phyloP scores from a whole-genome alignment of 2,329 filamentous ascomycete genomes.

The Epichloe glyceriae region DNA sequence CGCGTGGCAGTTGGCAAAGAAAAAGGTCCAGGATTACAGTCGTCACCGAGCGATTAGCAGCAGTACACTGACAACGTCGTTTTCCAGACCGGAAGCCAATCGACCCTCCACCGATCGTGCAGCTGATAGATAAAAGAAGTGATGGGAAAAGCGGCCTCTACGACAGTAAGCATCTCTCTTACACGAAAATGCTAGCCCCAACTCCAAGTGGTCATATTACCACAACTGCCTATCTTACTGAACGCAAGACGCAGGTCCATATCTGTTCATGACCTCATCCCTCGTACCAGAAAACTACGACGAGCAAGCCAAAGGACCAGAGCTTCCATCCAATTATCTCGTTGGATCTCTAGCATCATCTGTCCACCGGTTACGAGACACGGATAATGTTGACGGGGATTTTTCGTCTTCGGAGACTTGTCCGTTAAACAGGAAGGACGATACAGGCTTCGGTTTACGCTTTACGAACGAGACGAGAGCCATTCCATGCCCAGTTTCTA shows the following conservation, averaged over 20 bases:
- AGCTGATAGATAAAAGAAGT: slow-evolving; percentile 34
- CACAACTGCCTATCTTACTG: background rate
- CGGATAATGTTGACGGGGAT: slow-evolving; percentile 67
- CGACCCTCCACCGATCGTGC: slow-evolving; percentile 75
- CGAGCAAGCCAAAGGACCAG: slow-evolving; percentile 20
- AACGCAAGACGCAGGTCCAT: slow-evolving; percentile 24
- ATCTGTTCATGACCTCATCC: slow-evolving; percentile 34
- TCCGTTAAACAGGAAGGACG: slow-evolving; percentile 63
- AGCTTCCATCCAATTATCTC: slow-evolving; percentile 35
- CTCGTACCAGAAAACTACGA: slow-evolving; percentile 29
- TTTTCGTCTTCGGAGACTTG: slow-evolving; percentile 85
- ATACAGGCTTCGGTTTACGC: slow-evolving; percentile 61
- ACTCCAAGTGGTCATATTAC: no score
- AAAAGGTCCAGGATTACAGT: slow-evolving; percentile 40
- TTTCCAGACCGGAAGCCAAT: slow-evolving; percentile 65
- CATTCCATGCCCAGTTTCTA: slow-evolving; percentile 10
- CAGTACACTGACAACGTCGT: no score
- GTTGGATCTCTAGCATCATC: slow-evolving; percentile 69
- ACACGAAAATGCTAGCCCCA: no score
- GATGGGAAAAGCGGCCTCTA: slow-evolving; percentile 12
- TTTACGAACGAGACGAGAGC: slow-evolving; percentile 39
- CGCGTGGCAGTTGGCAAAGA: slow-evolving; percentile 61
- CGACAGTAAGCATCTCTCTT: slow-evolving; percentile 10
- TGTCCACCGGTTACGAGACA: slow-evolving; percentile 68
- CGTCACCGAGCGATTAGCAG: no score